phyloP scores from a whole-genome alignment of 352 stramenopile genomes.

The Phytophthora capsici region DNA sequence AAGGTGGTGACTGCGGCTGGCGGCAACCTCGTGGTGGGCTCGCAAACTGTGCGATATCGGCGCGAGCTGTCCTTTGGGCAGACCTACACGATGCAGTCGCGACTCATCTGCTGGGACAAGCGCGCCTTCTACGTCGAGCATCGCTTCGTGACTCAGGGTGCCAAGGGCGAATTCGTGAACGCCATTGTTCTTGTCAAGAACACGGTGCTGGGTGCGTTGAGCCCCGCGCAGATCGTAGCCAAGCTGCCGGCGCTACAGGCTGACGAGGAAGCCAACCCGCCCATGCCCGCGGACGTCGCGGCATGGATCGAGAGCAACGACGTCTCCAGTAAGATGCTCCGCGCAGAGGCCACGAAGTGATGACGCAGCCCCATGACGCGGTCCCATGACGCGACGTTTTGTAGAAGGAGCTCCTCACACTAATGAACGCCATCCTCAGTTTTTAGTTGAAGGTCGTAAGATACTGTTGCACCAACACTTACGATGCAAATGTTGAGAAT shows the following conservation, averaged over 20 bases:
- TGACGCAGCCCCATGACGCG: slow-evolving; percentile 2
- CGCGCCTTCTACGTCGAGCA: slow-evolving; percentile 89
- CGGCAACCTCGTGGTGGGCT: slow-evolving; percentile 83
- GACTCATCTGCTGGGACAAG: slow-evolving; percentile 81
- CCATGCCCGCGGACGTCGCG: slow-evolving; percentile 57
- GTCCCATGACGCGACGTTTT: slow-evolving; percentile 1
- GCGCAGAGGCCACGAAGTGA: slow-evolving; percentile 38
- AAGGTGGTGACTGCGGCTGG: slow-evolving; percentile 49
- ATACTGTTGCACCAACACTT: neutral
- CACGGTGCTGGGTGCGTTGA: slow-evolving; percentile 71
- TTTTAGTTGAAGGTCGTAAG: slow-evolving; percentile 12
- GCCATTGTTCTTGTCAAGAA: slow-evolving; percentile 91
- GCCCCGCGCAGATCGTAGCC: slow-evolving; percentile 64
- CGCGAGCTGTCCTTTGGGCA: slow-evolving; percentile 80
- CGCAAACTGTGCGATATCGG: slow-evolving; percentile 83
- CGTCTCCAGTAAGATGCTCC: slow-evolving; percentile 74
- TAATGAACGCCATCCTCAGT: slow-evolving; percentile 29
- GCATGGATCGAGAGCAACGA: slow-evolving; percentile 83
- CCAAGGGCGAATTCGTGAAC: slow-evolving; percentile 68
- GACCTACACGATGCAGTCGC: slow-evolving; percentile 72
- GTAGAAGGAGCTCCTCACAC: slow-evolving; percentile 27
- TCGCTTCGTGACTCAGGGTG: slow-evolving; percentile 68
- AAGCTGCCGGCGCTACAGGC: slow-evolving; percentile 49
- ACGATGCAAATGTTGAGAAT: neutral
- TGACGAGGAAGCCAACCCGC: slow-evolving; percentile 41